These are phyloP conservation scores for Gynochthodes officinalis DNA, from an alignment of 257 asterid species.

Conservation along the genomic window DNA sequence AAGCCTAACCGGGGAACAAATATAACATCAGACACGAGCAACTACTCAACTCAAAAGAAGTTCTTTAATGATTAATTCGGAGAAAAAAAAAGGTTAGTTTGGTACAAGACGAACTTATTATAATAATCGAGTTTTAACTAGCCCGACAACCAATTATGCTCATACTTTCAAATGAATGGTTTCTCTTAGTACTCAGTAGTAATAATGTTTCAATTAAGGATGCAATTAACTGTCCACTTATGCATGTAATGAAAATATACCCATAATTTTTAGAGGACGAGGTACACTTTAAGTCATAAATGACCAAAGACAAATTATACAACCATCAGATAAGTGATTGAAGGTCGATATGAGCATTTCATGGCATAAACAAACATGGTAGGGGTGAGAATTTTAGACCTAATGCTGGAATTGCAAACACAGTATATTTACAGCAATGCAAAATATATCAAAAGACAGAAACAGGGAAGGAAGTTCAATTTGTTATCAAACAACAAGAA, in stretches of 20 bases:
- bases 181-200: too few relatives aligned
- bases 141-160: too few relatives aligned
- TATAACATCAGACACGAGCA: background rate
- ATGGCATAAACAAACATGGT: too few relatives aligned
- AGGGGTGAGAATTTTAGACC: background rate
- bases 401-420: background rate
- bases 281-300: background rate
- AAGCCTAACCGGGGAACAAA: too few relatives aligned
- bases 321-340: too few relatives aligned
- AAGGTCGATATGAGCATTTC: background rate
- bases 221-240: background rate
- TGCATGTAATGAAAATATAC: background rate
- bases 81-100: background rate
- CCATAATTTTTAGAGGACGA: too few relatives aligned
- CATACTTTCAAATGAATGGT: too few relatives aligned
- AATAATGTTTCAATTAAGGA: background rate
- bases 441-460: constrained; percentile 6
- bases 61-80: background rate
- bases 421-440: background rate
- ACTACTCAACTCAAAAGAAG: too few relatives aligned
- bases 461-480: background rate
- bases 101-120: background rate
- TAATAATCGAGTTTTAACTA: background rate
- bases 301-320: too few relatives aligned
- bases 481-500: too few relatives aligned